phyloP scores from a whole-genome alignment of 169 alveolate genomes.

The Cystoisospora suis region DNA sequence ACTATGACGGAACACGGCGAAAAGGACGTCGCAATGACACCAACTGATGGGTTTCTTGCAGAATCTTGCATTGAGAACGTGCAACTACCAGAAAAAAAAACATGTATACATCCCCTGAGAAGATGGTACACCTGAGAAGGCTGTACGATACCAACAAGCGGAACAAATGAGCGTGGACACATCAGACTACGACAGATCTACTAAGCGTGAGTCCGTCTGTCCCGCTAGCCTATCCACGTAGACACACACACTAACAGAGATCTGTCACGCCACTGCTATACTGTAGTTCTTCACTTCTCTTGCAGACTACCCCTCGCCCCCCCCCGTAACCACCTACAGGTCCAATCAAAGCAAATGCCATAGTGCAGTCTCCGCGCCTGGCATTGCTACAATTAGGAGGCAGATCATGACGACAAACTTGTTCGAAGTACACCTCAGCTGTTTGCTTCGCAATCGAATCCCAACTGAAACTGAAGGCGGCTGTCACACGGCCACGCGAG shows the following conservation, averaged over 20 bases:
- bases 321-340: conserved; percentile 36
- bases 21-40: too few species aligned
- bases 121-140: too few species aligned
- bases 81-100: background rate
- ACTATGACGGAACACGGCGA: background rate
- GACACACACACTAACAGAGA: background rate
- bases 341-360: conserved; percentile 60
- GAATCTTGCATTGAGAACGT: too few species aligned
- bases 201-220: too few species aligned
- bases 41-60: too few species aligned
- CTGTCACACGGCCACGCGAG: conserved; percentile 74
- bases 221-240: background rate
- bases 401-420: conserved; percentile 68
- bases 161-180: too few species aligned
- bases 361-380: conserved; percentile 56
- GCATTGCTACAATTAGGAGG: conserved; percentile 65
- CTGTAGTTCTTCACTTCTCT: too few species aligned
- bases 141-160: too few species aligned
- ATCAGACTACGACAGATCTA: too few species aligned
- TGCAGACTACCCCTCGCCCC: too few species aligned
- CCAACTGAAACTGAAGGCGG: conserved; percentile 76
- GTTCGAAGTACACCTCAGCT: conserved; percentile 71
- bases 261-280: too few species aligned
- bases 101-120: background rate
- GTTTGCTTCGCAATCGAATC: conserved; percentile 73